These are phyloP conservation scores for Claviceps fusiformis DNA, from an alignment of 2,329 filamentous ascomycete genomes.

Conservation along the genomic window DNA sequence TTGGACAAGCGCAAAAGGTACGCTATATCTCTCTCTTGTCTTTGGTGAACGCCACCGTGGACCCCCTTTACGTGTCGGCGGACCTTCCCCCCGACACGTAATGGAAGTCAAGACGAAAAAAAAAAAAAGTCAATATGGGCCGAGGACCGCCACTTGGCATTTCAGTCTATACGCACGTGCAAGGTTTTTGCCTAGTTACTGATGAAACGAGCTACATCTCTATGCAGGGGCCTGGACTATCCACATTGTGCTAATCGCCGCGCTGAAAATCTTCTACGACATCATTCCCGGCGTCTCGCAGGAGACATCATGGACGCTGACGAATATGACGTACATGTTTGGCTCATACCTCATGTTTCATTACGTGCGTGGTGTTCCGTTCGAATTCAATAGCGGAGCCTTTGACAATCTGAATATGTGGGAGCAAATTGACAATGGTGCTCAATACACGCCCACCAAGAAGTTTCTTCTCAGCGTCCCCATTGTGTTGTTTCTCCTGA, in stretches of 20 bases:
- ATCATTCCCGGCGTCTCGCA: slow-evolving; percentile 93
- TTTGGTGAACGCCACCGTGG: slow-evolving; percentile 1
- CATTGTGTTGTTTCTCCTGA: slow-evolving; percentile 85
- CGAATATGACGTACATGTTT: slow-evolving; percentile 98
- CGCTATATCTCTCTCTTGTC: slow-evolving; percentile 16
- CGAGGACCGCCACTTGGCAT: neutral
- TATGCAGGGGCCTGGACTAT: slow-evolving; percentile 86
- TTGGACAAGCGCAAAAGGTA: slow-evolving; percentile 99
- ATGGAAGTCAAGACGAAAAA: neutral
- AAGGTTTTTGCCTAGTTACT: neutral
- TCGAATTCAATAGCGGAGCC: slow-evolving; percentile 96
- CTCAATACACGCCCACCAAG: slow-evolving; percentile 96
- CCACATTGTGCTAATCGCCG: slow-evolving; percentile 81
- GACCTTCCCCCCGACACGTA: too few relatives aligned
- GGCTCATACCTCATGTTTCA: slow-evolving; percentile 99
- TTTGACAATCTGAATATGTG: slow-evolving; percentile 99
- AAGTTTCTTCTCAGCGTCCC: slow-evolving; percentile 94
- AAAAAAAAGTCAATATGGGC: neutral
- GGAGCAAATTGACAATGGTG: slow-evolving; percentile 99
- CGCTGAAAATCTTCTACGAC: slow-evolving; percentile 92
- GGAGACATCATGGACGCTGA: slow-evolving; percentile 96
- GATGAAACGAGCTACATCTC: neutral
- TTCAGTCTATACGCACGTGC: neutral
- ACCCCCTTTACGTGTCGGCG: neutral
- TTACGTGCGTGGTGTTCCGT: slow-evolving; percentile 92